A percentile compares a stretch with the other conserved stretches of the same genome.
phyloP scores from a whole-genome alignment of 768 basidiomycete species.

The Mycena indigotica region DNA sequence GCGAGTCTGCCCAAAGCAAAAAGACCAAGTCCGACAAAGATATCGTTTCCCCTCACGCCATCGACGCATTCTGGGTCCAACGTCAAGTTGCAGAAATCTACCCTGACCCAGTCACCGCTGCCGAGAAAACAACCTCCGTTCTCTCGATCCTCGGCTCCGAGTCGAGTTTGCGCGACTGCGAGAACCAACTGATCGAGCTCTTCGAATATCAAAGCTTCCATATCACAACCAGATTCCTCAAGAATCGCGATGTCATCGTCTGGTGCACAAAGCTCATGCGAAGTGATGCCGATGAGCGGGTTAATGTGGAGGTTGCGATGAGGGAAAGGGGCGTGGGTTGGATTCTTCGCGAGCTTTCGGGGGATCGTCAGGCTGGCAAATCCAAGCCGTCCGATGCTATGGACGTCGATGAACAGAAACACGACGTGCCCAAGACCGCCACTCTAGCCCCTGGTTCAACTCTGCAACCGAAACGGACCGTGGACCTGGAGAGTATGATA shows the following conservation, averaged over 20 bases:
- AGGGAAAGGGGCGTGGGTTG: slow-evolving; percentile 95
- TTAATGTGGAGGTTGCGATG: slow-evolving; percentile 97
- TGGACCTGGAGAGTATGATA: slow-evolving; percentile 94
- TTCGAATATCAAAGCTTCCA: slow-evolving; percentile 94
- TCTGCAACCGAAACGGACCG: slow-evolving; percentile 78
- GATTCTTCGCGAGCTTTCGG: slow-evolving; percentile 88
- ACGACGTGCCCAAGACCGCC: slow-evolving; percentile 74
- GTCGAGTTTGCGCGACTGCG: slow-evolving; percentile 85
- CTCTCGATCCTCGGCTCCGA: slow-evolving; percentile 87
- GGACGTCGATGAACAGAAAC: slow-evolving; percentile 70
- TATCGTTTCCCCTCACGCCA: too few species aligned
- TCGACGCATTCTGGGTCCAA: too few species aligned
- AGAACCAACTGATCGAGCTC: slow-evolving; percentile 95
- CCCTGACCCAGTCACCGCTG: slow-evolving; percentile 91
- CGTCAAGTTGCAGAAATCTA: slow-evolving; percentile 90
- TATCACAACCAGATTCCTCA: slow-evolving; percentile 85
- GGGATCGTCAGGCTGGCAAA: slow-evolving; percentile 68
- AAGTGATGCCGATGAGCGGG: slow-evolving; percentile 82
- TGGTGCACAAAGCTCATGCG: slow-evolving; percentile 98
- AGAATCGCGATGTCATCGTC: slow-evolving; percentile 93
- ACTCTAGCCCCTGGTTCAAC: slow-evolving; percentile 87
- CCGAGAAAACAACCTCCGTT: slow-evolving; percentile 85
- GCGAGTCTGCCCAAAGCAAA: too few species aligned
- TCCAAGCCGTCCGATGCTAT: slow-evolving; percentile 59
- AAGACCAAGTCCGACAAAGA: too few species aligned